phyloP scores from a whole-genome alignment of 805 yeast species.

The Zygosaccharomyces rouxii region DNA sequence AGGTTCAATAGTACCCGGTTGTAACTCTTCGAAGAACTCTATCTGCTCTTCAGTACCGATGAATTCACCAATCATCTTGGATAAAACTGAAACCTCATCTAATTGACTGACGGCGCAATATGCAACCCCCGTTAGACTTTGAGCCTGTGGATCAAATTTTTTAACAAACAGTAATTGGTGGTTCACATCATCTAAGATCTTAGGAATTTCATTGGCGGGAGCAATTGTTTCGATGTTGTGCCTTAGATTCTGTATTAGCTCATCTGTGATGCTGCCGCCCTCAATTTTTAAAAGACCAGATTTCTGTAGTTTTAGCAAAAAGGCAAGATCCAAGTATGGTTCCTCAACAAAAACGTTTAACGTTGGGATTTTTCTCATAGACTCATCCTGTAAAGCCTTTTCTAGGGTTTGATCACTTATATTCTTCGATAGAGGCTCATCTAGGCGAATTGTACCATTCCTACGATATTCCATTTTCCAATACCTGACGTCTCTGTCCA shows the following conservation, averaged over 20 bases:
- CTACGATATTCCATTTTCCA: conserved; percentile 65
- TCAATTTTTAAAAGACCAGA: conserved; percentile 10
- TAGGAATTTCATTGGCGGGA: conserved; percentile 11
- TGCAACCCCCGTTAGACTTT: conserved; percentile 60
- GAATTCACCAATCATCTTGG: conserved; percentile 39
- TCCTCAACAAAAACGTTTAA: conserved; percentile 68
- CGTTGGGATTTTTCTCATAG: conserved; percentile 40
- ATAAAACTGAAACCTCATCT: conserved; percentile 40
- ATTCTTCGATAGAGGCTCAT: conserved; percentile 35
- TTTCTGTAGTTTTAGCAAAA: conserved; percentile 17
- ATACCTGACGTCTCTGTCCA: conserved; percentile 44
- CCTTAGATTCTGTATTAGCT: conserved; percentile 24
- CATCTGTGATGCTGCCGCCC: conserved; percentile 17
- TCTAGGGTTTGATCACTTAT: conserved; percentile 42
- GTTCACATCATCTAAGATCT: conserved; percentile 12
- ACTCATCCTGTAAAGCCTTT: conserved; percentile 45
- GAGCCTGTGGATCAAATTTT: conserved; percentile 54
- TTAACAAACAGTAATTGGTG: conserved; percentile 48
- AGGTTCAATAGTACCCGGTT: conserved; percentile 47
- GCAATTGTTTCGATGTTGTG: conserved; percentile 13
- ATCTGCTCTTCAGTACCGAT: conserved; percentile 39
- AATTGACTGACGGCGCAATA: conserved; percentile 51
- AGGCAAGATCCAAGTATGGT: conserved; percentile 32
- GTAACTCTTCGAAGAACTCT: conserved; percentile 56
- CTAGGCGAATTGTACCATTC: conserved; percentile 68